Evolutionary conservation across 2,329 filamentous ascomycete species (phyloP).

Genomic region (Sclerotinia sclerotiorum): DNA sequence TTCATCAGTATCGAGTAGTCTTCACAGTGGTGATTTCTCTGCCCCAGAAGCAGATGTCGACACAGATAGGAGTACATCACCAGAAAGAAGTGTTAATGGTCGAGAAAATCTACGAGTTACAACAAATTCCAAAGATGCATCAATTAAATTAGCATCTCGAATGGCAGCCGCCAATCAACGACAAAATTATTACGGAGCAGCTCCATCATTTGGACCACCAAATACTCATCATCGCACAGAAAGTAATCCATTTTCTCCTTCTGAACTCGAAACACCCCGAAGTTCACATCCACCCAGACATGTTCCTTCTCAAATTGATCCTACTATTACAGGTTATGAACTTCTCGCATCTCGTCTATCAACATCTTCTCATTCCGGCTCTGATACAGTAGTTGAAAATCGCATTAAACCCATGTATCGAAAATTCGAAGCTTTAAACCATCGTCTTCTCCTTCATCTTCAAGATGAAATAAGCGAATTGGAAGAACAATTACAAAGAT

Average conservation of each 20-base stretch:
- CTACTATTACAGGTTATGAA: conserved; percentile 60
- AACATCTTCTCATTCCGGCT: conserved; percentile 26
- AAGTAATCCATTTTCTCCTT: conserved; percentile 29
- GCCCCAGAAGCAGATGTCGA: conserved; percentile 43
- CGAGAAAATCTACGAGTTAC: conserved; percentile 25
- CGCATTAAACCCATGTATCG: conserved; percentile 67
- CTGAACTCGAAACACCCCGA: conserved; percentile 38
- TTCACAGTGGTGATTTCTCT: conserved; percentile 41
- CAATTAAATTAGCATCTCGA: conserved; percentile 37
- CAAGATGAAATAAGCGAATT: conserved; percentile 83
- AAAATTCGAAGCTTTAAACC: conserved; percentile 78
- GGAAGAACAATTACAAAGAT: conserved; percentile 70
- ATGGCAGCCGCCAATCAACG: conserved; percentile 39
- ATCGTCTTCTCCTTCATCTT: conserved; percentile 76
- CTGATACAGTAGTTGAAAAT: conserved; percentile 29
- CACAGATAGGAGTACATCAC: conserved; percentile 49
- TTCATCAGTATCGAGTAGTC: conserved; percentile 39
- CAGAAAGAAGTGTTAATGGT: conserved; percentile 45
- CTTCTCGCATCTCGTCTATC: conserved; percentile 58
- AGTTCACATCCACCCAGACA: conserved; percentile 32
- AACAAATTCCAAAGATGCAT: conserved; percentile 30
- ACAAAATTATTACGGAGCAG: conserved; percentile 33
- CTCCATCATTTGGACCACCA: conserved; percentile 35
- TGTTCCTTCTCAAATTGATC: conserved; percentile 45
- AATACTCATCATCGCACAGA: conserved; percentile 47